A percentile compares a stretch with the other conserved stretches of the same genome.
These are phyloP conservation scores for Pneumocystis murina DNA, from an alignment of 1,139 yeast species.

Conservation along the genomic window DNA sequence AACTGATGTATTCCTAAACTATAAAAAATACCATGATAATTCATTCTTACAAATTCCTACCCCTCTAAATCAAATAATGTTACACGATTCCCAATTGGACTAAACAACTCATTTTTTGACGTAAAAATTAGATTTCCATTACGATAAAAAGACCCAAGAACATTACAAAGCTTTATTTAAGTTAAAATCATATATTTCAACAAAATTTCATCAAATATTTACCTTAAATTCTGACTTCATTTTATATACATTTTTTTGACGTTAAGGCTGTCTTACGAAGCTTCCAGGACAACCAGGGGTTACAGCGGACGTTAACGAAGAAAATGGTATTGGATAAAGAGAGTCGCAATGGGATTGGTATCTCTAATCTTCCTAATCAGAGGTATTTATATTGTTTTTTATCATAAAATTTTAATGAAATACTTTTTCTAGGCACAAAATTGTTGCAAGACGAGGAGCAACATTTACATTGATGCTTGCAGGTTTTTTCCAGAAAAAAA, in stretches of 20 bases:
- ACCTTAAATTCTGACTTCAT: constrained; percentile 1
- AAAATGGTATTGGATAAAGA: neutral
- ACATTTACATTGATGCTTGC: constrained; percentile 86
- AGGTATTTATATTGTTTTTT: neutral
- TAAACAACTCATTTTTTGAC: constrained; percentile 67
- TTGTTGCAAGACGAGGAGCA: constrained; percentile 78
- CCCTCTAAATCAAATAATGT: constrained; percentile 74
- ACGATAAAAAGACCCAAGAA: constrained; percentile 85
- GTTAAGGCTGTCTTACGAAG: neutral
- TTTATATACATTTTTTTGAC: neutral
- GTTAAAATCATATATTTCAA: neutral
- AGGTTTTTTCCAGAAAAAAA: constrained; percentile 91
- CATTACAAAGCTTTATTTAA: constrained; percentile 48
- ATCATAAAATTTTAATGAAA: neutral
- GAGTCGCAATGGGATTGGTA: constrained; percentile 3
- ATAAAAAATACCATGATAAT: neutral
- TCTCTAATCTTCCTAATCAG: constrained; percentile 9
- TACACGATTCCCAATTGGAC: constrained; percentile 93
- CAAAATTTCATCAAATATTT: no score
- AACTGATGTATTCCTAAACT: constrained; percentile 48
- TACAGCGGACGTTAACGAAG: neutral
- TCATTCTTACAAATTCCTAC: constrained; percentile 11
- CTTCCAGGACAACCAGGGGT: no score
- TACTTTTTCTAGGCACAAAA: constrained; percentile 44
- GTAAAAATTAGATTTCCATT: constrained; percentile 83